phyloP scores from a whole-genome alignment of 345 rosid genomes.

The Populus davidiana region DNA sequence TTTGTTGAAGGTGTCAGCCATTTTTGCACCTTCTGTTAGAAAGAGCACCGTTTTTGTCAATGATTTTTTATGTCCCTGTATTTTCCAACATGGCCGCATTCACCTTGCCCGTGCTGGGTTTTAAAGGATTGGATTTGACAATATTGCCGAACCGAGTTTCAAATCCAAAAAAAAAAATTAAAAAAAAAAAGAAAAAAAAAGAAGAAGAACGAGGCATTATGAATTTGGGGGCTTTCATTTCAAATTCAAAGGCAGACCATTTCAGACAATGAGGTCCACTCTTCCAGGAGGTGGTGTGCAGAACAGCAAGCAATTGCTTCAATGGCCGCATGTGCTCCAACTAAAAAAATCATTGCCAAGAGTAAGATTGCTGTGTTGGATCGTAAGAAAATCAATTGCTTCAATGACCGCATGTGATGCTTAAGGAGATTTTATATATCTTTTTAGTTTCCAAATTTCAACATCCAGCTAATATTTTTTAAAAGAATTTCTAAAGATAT shows the following conservation, averaged over 20 bases:
- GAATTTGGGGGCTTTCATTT: background rate
- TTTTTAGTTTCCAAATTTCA: too few species aligned
- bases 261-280: background rate
- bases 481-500: too few species aligned
- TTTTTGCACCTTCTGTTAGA: background rate
- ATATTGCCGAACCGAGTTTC: background rate
- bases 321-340: too few species aligned
- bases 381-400: background rate
- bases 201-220: background rate
- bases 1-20: constrained; percentile 7
- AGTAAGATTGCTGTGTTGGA: background rate
- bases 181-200: too few species aligned
- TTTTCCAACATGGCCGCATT: background rate
- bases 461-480: too few species aligned
- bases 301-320: too few species aligned
- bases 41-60: constrained; percentile 16
- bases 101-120: background rate
- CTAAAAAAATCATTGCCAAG: too few species aligned
- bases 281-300: background rate
- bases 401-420: too few species aligned
- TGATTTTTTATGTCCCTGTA: background rate
- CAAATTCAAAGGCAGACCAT: background rate
- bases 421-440: too few species aligned
- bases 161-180: background rate
- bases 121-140: background rate